phyloP scores from a whole-genome alignment of 306 rosid species.

The Dalbergia oliveri region DNA sequence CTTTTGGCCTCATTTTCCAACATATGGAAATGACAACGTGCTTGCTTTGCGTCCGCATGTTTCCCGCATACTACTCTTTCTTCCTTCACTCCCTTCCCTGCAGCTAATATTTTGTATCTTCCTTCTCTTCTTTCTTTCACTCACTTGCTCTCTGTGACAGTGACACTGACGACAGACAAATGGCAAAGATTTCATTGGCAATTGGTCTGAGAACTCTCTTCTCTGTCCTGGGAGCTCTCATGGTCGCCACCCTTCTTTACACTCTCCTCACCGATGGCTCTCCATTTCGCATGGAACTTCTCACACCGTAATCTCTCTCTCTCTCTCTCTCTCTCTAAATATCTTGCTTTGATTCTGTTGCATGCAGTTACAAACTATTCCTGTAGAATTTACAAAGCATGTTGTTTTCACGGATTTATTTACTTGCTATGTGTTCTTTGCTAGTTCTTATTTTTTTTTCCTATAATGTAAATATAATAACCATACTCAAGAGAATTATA shows the following conservation, averaged over 20 bases:
- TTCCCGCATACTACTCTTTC: not conserved
- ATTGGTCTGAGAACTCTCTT: slow-evolving; percentile 59
- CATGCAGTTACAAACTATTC: not conserved
- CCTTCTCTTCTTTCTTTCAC: no score
- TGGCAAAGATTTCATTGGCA: slow-evolving; percentile 62
- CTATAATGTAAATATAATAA: not conserved
- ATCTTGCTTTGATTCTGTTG: not conserved
- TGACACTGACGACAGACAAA: not conserved
- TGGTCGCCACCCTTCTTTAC: slow-evolving; percentile 65
- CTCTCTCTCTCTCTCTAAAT: not conserved
- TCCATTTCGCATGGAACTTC: slow-evolving; percentile 71
- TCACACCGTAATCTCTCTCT: slow-evolving; percentile 66
- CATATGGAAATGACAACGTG: not conserved
- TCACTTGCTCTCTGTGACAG: not conserved
- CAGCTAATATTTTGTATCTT: not conserved
- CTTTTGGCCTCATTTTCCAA: no score
- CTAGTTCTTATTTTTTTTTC: not conserved
- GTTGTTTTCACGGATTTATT: not conserved
- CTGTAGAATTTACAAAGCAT: not conserved
- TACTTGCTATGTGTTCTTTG: not conserved
- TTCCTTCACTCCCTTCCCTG: no score
- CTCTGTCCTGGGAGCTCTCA: slow-evolving; percentile 52
- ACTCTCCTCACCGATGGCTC: slow-evolving; percentile 65
- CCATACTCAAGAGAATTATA: not conserved
- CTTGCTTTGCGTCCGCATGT: not conserved